Conservation (phyloP, 169 alveolate genomes). For the Hepatocystis sp. region DNA sequence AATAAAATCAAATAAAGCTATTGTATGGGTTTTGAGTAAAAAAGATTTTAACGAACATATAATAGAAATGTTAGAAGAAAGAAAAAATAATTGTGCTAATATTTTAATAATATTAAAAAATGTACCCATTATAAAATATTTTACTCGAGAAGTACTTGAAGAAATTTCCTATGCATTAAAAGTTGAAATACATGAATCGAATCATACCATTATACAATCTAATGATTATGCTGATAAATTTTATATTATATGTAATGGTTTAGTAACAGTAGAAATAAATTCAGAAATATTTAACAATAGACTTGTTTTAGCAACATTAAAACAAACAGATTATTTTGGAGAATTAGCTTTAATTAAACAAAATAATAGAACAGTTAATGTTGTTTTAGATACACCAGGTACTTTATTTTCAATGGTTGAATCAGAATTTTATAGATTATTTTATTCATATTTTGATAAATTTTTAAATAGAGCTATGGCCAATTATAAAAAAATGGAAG, state of each 20-base stretch:
- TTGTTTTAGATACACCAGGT: conserved; percentile 74
- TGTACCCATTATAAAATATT: conserved; percentile 62
- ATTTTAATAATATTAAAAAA: conserved; percentile 52
- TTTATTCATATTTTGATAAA: conserved; percentile 43
- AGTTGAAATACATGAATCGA: conserved; percentile 52
- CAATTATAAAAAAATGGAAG: conserved; percentile 48
- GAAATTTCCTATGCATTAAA: conserved; percentile 64
- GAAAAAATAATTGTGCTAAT: conserved; percentile 45
- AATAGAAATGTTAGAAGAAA: conserved; percentile 71
- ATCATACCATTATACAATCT: conserved; percentile 70
- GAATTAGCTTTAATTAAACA: conserved; percentile 95
- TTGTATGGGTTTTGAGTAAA: conserved; percentile 53
- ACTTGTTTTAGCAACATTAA: conserved; percentile 39
- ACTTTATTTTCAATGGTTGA: conserved; percentile 26
- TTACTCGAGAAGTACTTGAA: conserved; percentile 52
- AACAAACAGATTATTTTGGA: conserved; percentile 96
- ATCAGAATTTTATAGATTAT: conserved; percentile 54
- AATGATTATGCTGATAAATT: conserved; percentile 59
- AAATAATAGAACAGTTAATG: conserved; percentile 96
- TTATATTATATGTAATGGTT: conserved; percentile 70
- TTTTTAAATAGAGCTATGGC: conserved; percentile 74
- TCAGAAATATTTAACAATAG: conserved; percentile 32
- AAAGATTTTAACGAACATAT: conserved; percentile 20
- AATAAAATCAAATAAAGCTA: conserved; percentile 37
- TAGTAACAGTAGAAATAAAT: conserved; percentile 68